Percentiles rank a stretch among this genome's conserved stretches.
Conservation (phyloP, 768 basidiomycete species). For the Sarcomyxa edulis region DNA sequence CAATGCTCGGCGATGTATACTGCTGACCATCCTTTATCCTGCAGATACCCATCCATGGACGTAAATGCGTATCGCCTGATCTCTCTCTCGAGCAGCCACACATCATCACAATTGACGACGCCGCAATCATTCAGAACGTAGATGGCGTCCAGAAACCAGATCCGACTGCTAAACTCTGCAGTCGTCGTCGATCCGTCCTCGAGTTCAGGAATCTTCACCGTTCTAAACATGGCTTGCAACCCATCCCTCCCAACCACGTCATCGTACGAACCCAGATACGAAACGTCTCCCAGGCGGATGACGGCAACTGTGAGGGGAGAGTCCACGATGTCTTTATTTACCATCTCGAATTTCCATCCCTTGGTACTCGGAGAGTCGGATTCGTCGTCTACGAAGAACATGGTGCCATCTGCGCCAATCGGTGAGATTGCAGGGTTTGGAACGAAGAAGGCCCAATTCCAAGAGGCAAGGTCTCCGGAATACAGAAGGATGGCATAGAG, state of each 20-base stretch:
- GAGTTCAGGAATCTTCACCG: constrained; percentile 31
- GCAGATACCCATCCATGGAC: constrained; percentile 44
- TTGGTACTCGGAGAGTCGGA: constrained; percentile 22
- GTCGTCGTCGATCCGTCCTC: too few species aligned
- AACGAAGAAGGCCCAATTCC: constrained; percentile 48
- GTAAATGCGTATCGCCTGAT: constrained; percentile 39
- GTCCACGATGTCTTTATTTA: constrained; percentile 29
- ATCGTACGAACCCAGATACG: constrained; percentile 35
- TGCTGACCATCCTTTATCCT: constrained; percentile 32
- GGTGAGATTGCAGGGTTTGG: constrained; percentile 32
- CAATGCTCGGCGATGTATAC: constrained; percentile 6
- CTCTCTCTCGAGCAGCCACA: constrained; percentile 42
- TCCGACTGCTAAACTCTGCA: constrained; percentile 38
- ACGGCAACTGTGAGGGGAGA: constrained; percentile 40
- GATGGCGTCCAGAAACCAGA: constrained; percentile 45
- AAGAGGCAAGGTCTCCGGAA: constrained; percentile 39
- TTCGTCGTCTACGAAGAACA: constrained; percentile 38
- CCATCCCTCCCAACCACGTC: constrained; percentile 37
- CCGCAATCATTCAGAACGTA: constrained; percentile 43
- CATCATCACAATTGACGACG: constrained; percentile 42
- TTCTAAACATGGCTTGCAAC: constrained; percentile 37
- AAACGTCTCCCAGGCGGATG: constrained; percentile 35
- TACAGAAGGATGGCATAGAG: constrained; percentile 43
- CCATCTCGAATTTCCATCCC: constrained; percentile 36
- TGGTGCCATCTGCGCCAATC: constrained; percentile 36